phyloP scores from a whole-genome alignment of 2,329 filamentous ascomycete species.

The Beauveria caledonica region DNA sequence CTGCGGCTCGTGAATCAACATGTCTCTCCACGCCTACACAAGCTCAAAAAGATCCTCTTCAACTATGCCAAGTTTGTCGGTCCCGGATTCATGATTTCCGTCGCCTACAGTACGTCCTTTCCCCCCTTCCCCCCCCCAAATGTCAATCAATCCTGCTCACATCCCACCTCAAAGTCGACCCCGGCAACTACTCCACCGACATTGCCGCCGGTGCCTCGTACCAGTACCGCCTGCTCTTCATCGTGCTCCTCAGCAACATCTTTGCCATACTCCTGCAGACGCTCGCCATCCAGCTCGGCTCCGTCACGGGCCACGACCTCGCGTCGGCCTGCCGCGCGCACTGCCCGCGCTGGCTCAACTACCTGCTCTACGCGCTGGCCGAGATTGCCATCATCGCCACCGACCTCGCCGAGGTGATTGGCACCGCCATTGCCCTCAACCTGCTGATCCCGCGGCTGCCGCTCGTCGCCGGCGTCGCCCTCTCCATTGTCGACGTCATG shows the following conservation, averaged over 20 bases:
- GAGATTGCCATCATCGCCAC: constrained; percentile 64
- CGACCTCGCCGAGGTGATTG: constrained; percentile 65
- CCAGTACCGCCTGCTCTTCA: constrained; percentile 57
- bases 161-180: constrained; percentile 34
- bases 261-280: constrained; percentile 65
- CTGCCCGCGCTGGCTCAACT: constrained; percentile 57
- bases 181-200: constrained; percentile 63
- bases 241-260: constrained; percentile 60
- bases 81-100: constrained; percentile 57
- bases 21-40: neutral
- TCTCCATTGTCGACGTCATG: constrained; percentile 62
- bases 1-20: neutral
- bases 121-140: neutral
- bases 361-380: constrained; percentile 51
- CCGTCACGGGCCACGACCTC: constrained; percentile 59
- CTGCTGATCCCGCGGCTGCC: constrained; percentile 55
- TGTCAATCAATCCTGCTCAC: neutral
- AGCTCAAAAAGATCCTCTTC: neutral
- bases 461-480: constrained; percentile 58
- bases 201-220: constrained; percentile 60
- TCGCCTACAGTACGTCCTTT: constrained; percentile 43
- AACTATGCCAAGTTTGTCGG: constrained; percentile 39
- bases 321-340: constrained; percentile 58
- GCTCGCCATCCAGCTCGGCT: constrained; percentile 60
- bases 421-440: constrained; percentile 62